phyloP scores from a whole-genome alignment of 23 red algal species.

The Gracilaria vermiculophylla region DNA sequence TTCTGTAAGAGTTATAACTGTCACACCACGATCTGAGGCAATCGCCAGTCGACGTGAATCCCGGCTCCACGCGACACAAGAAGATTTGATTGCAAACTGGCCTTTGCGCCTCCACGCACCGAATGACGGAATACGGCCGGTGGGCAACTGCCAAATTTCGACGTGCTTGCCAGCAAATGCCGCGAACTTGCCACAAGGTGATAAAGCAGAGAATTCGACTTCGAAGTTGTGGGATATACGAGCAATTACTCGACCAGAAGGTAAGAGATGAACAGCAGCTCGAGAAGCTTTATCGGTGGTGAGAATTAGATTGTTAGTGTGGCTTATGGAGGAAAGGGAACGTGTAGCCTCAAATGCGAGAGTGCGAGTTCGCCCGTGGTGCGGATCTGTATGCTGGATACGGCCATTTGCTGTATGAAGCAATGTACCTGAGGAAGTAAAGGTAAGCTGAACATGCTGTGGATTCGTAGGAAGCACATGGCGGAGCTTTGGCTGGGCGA shows the following conservation, averaged over 20 bases:
- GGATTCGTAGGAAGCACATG: constrained; percentile 30
- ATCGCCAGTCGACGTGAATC: constrained; percentile 64
- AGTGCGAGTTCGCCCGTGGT: constrained; percentile 38
- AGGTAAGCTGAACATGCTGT: background rate
- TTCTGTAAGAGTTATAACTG: constrained; percentile 49
- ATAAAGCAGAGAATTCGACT: constrained; percentile 26
- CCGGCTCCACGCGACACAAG: constrained; percentile 50
- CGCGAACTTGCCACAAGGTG: constrained; percentile 49
- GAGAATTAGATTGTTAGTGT: constrained; percentile 18
- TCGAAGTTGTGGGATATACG: constrained; percentile 31
- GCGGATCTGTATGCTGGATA: constrained; percentile 57
- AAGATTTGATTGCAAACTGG: constrained; percentile 15
- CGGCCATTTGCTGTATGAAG: constrained; percentile 43
- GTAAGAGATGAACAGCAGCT: constrained; percentile 26
- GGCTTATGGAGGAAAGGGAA: constrained; percentile 9
- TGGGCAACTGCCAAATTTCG: constrained; percentile 75
- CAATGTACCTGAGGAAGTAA: background rate
- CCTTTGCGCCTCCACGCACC: constrained; percentile 49
- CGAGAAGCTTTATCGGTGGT: constrained; percentile 41
- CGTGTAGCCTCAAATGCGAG: constrained; percentile 58
- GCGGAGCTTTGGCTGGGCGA: constrained; percentile 34
- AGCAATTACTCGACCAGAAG: constrained; percentile 28
- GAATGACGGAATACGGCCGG: constrained; percentile 43
- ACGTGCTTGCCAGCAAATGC: constrained; percentile 56
- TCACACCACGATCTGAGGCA: constrained; percentile 51